These are phyloP conservation scores for Wickerhamiella sorbophila DNA, from an alignment of 805 yeast genomes.

Conservation along the genomic window DNA sequence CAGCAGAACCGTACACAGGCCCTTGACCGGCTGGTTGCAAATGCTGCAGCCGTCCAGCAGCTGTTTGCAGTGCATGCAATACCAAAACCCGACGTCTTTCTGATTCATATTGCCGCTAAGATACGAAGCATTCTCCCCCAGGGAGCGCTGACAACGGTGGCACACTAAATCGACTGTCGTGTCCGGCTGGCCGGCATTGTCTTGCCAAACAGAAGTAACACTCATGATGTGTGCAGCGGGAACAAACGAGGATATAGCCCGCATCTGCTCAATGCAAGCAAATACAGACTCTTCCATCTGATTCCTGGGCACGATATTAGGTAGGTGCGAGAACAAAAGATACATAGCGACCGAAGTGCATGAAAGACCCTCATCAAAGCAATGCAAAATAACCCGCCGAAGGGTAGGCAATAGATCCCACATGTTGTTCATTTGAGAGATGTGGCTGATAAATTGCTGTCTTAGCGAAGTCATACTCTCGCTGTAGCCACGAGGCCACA, in stretches of 20 bases:
- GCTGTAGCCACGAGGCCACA: neutral
- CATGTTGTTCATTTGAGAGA: conserved; percentile 1
- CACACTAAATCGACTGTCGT: conserved; percentile 36
- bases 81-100: conserved; percentile 58
- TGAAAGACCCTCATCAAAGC: conserved; percentile 10
- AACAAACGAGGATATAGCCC: conserved; percentile 26
- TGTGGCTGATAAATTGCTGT: conserved; percentile 6
- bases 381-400: conserved; percentile 1
- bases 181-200: conserved; percentile 18
- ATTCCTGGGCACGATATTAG: conserved; percentile 4
- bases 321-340: conserved; percentile 12
- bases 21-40: conserved; percentile 65
- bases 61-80: conserved; percentile 56
- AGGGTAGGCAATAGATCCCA: conserved; percentile 18
- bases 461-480: neutral
- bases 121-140: conserved; percentile 22
- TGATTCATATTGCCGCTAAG: conserved; percentile 18
- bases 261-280: conserved; percentile 11
- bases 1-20: conserved; percentile 44
- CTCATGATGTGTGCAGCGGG: conserved; percentile 41
- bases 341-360: conserved; percentile 13
- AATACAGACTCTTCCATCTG: conserved; percentile 10
- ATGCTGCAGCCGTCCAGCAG: conserved; percentile 56
- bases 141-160: conserved; percentile 21
- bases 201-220: conserved; percentile 4